Percentiles rank a stretch among this genome's conserved stretches.
These are phyloP conservation scores for Piromyces sp. DNA, from an alignment of 192 early-diverging fungal species.

Conservation along the genomic window DNA sequence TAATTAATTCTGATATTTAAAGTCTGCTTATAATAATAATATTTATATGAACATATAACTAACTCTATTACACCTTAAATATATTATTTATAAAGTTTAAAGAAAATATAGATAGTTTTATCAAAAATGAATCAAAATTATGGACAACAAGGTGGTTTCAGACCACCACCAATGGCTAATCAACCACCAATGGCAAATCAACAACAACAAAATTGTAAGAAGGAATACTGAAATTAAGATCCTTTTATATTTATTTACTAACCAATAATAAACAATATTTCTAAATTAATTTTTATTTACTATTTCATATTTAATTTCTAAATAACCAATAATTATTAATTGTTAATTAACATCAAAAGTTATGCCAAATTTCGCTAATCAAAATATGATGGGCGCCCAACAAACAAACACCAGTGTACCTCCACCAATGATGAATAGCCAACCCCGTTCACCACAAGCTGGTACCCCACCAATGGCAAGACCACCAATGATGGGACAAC, in stretches of 20 bases:
- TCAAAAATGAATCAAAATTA: background rate
- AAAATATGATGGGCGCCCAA: background rate
- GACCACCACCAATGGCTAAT: background rate
- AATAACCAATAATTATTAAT: too few relatives aligned
- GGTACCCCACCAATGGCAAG: background rate
- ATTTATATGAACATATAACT: too few relatives aligned
- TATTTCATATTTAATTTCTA: too few relatives aligned
- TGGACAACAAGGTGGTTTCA: background rate
- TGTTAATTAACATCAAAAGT: background rate
- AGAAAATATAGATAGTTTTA: background rate
- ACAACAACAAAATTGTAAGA: background rate
- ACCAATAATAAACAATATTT: too few relatives aligned
- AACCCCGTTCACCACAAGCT: constrained; percentile 1
- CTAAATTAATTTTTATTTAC: too few relatives aligned
- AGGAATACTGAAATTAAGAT: too few relatives aligned
- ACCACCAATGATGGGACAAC: background rate
- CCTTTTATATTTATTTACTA: too few relatives aligned
- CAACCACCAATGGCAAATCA: background rate
- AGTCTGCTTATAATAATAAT: too few relatives aligned
- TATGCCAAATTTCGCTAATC: background rate
- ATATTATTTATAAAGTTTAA: too few relatives aligned
- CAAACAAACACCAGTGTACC: background rate
- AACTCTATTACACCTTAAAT: too few relatives aligned
- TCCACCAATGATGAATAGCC: background rate
- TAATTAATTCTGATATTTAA: too few relatives aligned